Conservation (phyloP, 2,329 filamentous ascomycete genomes). For the Chlorencoelia australis region DNA sequence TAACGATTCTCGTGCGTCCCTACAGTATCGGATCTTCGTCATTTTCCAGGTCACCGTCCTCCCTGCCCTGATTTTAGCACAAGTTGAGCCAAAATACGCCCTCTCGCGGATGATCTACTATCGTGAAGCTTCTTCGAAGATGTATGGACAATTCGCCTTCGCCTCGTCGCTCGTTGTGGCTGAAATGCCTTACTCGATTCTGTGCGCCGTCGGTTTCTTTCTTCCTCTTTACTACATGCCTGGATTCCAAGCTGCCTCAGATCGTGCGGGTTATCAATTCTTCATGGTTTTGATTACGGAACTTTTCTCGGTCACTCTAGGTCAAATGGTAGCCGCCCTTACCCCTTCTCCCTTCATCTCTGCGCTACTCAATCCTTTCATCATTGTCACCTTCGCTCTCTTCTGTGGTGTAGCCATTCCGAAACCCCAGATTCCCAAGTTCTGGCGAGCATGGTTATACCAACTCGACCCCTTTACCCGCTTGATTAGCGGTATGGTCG, state of each 20-base stretch:
- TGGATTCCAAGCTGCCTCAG: conserved; percentile 52
- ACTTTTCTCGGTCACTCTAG: conserved; percentile 73
- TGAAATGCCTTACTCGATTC: conserved; percentile 72
- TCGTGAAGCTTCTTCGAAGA: conserved; percentile 76
- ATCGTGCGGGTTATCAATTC: conserved; percentile 76
- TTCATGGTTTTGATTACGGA: conserved; percentile 77
- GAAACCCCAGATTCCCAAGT: conserved; percentile 63
- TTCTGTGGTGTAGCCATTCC: conserved; percentile 86
- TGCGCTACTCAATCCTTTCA: conserved; percentile 69
- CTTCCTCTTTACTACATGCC: conserved; percentile 78
- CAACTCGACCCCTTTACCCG: conserved; percentile 76
- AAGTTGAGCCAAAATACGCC: conserved; percentile 78
- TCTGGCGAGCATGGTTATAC: conserved; percentile 76
- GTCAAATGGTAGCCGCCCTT: conserved; percentile 64
- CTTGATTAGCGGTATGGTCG: conserved; percentile 69
- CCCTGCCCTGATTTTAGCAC: conserved; percentile 70
- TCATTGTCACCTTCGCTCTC: conserved; percentile 72
- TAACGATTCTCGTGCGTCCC: conserved; percentile 61
- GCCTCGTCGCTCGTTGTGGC: conserved; percentile 67
- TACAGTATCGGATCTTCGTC: conserved; percentile 82
- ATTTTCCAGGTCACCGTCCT: conserved; percentile 85
- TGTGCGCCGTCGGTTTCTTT: conserved; percentile 76
- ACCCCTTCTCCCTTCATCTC: conserved; percentile 73
- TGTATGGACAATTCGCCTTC: conserved; percentile 75
- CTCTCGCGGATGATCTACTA: conserved; percentile 73